Evolutionary conservation across 257 asterid genomes (phyloP), one percentile per base, ranked within the genome.

Genomic region (Scutellaria baicalensis): DNA sequence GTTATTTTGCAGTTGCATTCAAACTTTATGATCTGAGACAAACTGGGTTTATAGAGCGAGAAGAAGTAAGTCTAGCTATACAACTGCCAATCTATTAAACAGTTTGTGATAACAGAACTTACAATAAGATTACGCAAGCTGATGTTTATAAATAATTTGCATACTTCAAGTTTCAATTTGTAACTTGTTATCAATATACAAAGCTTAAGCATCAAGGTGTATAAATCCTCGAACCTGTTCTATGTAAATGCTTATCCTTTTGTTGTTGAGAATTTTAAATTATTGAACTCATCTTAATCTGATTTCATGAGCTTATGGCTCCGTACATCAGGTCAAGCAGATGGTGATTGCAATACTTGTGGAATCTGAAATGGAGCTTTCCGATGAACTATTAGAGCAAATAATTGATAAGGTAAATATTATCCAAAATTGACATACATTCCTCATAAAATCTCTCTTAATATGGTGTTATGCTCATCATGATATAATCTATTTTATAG

Each of bases 331-430:
- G 95, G 95, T 90, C 35, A 84, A 82, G 77, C 82, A 88, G 80
- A 90, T 90, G 97, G 92, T 90, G 75, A 66, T 80, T 74, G 97
- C 93, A 23, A 81, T 86, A 63, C 81, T 88, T 54, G 47, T 68
- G 78, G 94, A 90, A 80, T 86, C 90, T 47, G 92, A 84, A 3
- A 72, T 75, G 84, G 78, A 48, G 2, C 77, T 90, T 11, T 72
- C 94, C 6, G 97, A 86, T 18, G 97, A 88, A 3, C 57, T 87
- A 70, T 75, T 93, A 45, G 96, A 90, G 77, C 81, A 76, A 66
- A 90, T 93, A 70, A 80, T 91, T 60, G 96, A 90, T 75, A 91
- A 87, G 82, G 89, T 71, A 54, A 13, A 59, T 31, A 20, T 39
- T 18, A 6, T 20, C 42, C 27, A 8, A 58, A 68, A 56, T 3